phyloP scores from a whole-genome alignment of 345 rosid genomes.

The Eucalyptus grandis region DNA sequence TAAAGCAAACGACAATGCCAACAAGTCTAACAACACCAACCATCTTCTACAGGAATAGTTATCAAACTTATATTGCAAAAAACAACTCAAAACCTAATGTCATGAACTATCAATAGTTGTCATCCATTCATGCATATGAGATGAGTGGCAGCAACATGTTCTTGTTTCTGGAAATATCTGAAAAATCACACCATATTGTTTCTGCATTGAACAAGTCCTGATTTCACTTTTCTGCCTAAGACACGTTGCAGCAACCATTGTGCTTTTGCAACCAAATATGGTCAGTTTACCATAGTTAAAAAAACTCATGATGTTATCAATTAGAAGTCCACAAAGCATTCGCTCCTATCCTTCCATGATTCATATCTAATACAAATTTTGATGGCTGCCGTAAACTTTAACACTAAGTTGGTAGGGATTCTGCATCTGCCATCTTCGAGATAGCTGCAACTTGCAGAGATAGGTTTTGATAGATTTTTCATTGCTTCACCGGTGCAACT shows the following conservation, averaged over 20 bases:
- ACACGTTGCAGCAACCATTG: neutral
- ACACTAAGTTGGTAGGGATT: neutral
- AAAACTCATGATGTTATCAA: neutral
- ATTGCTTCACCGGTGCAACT: neutral
- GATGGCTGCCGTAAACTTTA: neutral
- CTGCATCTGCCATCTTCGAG: neutral
- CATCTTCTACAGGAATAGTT: neutral
- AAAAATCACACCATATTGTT: neutral
- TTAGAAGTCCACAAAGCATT: neutral
- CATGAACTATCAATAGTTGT: neutral
- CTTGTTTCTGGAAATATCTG: neutral
- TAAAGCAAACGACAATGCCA: neutral
- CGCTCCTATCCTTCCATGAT: neutral
- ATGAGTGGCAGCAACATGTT: neutral
- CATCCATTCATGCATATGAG: neutral
- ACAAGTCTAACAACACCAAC: neutral
- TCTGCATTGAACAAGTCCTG: neutral
- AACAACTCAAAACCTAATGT: neutral
- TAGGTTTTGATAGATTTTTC: neutral
- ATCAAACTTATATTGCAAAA: neutral
- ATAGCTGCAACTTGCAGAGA: neutral
- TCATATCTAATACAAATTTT: neutral
- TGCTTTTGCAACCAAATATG: neutral
- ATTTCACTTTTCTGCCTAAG: neutral
- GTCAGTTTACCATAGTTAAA: neutral